Evolutionary conservation across 2,329 filamentous ascomycete species (phyloP), one percentile per base, ranked within the genome.

Genomic region (Trichoderma endophyticum): DNA sequence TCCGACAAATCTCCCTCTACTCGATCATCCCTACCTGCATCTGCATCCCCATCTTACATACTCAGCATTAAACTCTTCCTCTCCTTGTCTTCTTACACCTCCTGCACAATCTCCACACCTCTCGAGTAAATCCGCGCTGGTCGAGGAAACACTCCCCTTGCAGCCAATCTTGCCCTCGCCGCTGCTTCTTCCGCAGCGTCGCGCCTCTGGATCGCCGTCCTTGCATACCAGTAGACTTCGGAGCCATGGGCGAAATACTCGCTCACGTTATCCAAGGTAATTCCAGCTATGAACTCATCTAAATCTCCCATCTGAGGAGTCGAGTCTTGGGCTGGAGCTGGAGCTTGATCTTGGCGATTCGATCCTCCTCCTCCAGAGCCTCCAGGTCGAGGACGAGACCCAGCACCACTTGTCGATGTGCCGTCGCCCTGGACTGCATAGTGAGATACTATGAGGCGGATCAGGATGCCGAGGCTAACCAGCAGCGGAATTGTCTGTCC

Each of bases 401-500:
- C 66, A 28, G n/a, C 36, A 48, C 34, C 36, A 48, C 24, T 67
- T 21, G 54, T 18, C n/a, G 56, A 51, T 12, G 43, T 67, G 14
- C 61, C 66, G 11, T 67, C 73, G 6, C 7, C 51, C 12, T n/a
- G 28, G 43, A 60, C 66, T 62, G 32, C 66, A 32, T 73, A 73
- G 66, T 79, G 78, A 3, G 77, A 34, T 26, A 77, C 75, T 59
- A 78, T 73, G 0, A 75, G 72, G 9, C 78, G 75, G 1, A 80
- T 59, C 3, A 81, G 65, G 32, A 80, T 70, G 2, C 79, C 80
- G 2, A 76, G 39, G 9, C 77, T 79, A 43, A 82, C 54, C 18
- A 82, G 70, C 4, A 82, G 75, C 0, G 81, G 80, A 3, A 82
- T 74, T 4, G 78, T 65, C 66, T 83, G 81, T 0, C 77, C 77